These are phyloP conservation scores for Limonium bicolor DNA, from an alignment of 148 eudicot genomes.

Conservation along the genomic window DNA sequence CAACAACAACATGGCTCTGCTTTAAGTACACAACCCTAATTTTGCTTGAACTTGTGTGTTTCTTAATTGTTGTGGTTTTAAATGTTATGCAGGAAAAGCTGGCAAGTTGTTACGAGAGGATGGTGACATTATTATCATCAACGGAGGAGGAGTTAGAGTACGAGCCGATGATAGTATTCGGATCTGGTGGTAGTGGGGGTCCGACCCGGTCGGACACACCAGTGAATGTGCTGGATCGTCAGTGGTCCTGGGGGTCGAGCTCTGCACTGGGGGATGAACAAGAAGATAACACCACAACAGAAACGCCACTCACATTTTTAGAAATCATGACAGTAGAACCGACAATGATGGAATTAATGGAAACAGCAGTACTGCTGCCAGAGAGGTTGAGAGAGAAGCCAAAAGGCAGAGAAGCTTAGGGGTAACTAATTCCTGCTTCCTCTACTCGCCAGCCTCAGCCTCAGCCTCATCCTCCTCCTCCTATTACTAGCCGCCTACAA, in stretches of 20 bases:
- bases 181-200: no score
- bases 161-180: constrained; percentile 14
- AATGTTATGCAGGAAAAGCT: constrained; percentile 15
- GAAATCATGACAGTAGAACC: no score
- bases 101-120: constrained; percentile 14
- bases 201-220: constrained; percentile 19
- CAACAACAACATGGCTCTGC: no score
- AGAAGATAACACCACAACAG: neutral
- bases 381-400: neutral
- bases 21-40: neutral
- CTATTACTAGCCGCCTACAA: no score
- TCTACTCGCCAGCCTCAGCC: no score
- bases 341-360: no score
- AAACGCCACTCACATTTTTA: neutral
- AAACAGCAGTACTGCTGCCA: no score
- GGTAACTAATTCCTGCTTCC: no score
- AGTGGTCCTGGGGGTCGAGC: constrained; percentile 5
- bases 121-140: constrained; percentile 21
- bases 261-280: no score
- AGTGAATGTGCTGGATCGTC: constrained; percentile 20
- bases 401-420: neutral
- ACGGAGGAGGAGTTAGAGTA: constrained; percentile 21
- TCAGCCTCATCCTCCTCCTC: no score
- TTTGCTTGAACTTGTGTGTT: neutral
- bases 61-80: neutral